These are phyloP conservation scores for Xylariomycetidae sp. DNA, from an alignment of 2,329 filamentous ascomycete species.

Conservation along the genomic window DNA sequence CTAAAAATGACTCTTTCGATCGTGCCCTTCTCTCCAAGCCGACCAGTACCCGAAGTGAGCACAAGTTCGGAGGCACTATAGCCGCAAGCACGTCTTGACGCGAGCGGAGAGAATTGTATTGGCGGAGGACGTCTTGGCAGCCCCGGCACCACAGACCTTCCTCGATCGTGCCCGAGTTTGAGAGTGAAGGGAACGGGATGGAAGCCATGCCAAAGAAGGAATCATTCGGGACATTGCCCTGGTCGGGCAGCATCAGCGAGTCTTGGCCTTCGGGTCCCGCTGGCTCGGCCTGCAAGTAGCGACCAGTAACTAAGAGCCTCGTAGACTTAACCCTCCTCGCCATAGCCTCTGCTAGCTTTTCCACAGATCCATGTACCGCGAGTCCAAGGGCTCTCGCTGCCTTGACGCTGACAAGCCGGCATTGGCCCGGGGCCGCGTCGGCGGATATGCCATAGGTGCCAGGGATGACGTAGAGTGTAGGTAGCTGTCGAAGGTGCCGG, in stretches of 20 bases:
- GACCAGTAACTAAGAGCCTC: constrained; percentile 3
- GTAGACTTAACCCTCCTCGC: background rate
- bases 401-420: background rate
- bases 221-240: constrained; percentile 1
- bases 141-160: constrained; percentile 66
- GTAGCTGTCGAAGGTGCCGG: background rate
- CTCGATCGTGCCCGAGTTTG: constrained; percentile 29
- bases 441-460: background rate
- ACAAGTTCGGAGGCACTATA: constrained; percentile 5
- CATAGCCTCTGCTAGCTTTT: background rate
- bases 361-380: background rate
- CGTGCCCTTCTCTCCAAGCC: constrained; percentile 4
- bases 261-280: background rate
- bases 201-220: background rate
- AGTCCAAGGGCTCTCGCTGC: background rate
- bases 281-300: background rate
- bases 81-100: constrained; percentile 1
- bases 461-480: background rate
- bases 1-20: constrained; percentile 3
- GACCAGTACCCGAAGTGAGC: constrained; percentile 5
- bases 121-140: constrained; percentile 30
- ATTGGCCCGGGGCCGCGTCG: background rate
- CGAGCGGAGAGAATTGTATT: constrained; percentile 2
- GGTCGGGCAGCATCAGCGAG: background rate
- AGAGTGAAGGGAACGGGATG: constrained; percentile 2